phyloP scores from a whole-genome alignment of 495 filamentous ascomycete species.

The Acidiella bohemica region DNA sequence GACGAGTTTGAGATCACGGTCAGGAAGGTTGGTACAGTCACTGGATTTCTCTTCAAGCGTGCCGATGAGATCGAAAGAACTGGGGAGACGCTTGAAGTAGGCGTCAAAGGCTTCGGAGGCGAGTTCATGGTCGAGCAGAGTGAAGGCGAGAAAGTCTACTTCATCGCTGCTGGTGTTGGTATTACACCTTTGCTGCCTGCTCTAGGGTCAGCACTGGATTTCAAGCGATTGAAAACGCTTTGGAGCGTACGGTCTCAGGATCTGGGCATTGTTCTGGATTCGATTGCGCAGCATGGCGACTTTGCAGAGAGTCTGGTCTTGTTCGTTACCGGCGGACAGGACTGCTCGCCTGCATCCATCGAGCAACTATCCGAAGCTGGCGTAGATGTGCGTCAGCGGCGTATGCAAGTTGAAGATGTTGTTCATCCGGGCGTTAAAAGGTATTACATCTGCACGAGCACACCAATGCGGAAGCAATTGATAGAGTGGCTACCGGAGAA shows the following conservation, averaged over 20 bases:
- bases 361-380: conserved; percentile 27
- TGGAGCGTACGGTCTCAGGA: conserved; percentile 55
- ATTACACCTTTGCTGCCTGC: conserved; percentile 67
- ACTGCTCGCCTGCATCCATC: conserved; percentile 14
- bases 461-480: conserved; percentile 40
- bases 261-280: conserved; percentile 46
- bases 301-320: conserved; percentile 41
- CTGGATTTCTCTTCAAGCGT: conserved; percentile 47
- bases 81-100: conserved; percentile 42
- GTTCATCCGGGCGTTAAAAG: conserved; percentile 24
- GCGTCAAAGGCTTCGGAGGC: conserved; percentile 59
- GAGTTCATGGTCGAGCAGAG: conserved; percentile 42
- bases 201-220: conserved; percentile 32
- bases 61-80: conserved; percentile 21
- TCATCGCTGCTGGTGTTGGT: conserved; percentile 65
- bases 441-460: conserved; percentile 57
- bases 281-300: conserved; percentile 37
- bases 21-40: conserved; percentile 52
- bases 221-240: conserved; percentile 39
- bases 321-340: conserved; percentile 43
- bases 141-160: conserved; percentile 29
- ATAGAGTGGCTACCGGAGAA: conserved; percentile 51
- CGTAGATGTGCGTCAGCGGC: conserved; percentile 34
- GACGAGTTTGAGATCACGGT: conserved; percentile 59
- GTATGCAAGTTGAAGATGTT: conserved; percentile 44